Conservation (phyloP, 1,139 yeast genomes). For the Kluyveromyces sp. region DNA sequence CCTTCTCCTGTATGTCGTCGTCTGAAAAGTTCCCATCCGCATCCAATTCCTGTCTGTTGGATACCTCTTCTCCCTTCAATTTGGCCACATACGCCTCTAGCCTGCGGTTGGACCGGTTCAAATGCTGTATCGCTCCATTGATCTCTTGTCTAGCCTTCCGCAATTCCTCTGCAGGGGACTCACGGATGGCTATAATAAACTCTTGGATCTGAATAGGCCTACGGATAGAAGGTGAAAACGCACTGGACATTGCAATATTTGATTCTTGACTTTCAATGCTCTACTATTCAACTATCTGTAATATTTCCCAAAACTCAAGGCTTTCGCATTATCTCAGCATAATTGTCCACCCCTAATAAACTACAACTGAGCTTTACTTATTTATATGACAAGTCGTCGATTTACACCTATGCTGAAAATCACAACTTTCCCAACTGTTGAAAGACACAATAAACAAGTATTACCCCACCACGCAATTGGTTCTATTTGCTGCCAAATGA, state of each 20-base stretch:
- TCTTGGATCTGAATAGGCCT: slow-evolving; percentile 36
- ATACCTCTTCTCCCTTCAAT: slow-evolving; percentile 19
- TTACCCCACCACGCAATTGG: too few species aligned
- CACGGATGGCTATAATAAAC: slow-evolving; percentile 33
- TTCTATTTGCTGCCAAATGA: too few species aligned
- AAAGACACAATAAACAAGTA: too few species aligned
- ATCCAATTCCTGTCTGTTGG: slow-evolving; percentile 15
- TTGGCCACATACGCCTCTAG: slow-evolving; percentile 29
- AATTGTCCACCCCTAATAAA: too few species aligned
- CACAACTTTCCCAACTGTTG: too few species aligned
- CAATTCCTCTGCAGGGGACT: slow-evolving; percentile 31
- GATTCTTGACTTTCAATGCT: too few species aligned
- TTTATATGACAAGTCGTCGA: too few species aligned
- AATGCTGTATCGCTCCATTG: slow-evolving; percentile 31
- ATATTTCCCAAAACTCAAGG: too few species aligned
- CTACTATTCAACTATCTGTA: too few species aligned
- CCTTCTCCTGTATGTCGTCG: slow-evolving; percentile 26
- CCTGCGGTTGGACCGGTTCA: slow-evolving; percentile 33
- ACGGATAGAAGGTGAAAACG: slow-evolving; percentile 14
- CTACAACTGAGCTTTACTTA: too few species aligned
- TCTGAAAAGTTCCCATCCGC: slow-evolving; percentile 24
- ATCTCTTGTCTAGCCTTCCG: slow-evolving; percentile 26
- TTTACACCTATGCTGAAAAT: too few species aligned
- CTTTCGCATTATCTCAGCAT: too few species aligned
- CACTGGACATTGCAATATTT: neutral